These are phyloP conservation scores for Rhodotorula sp. DNA, from an alignment of 1,284 basidiomycete species.

Conservation along the genomic window DNA sequence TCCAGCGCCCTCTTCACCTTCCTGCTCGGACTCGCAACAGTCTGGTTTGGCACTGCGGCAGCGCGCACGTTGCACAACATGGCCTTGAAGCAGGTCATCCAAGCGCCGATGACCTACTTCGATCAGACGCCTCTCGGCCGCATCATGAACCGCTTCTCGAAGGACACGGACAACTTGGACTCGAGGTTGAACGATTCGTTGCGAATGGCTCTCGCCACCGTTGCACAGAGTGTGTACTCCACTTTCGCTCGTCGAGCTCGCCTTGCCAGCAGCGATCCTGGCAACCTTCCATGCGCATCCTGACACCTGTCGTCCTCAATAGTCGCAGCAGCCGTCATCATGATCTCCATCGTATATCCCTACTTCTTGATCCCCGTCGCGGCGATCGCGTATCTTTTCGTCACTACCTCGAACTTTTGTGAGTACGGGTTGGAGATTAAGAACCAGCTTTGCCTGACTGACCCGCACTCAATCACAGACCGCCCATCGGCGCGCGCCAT, in stretches of 20 bases:
- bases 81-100: conserved; percentile 60
- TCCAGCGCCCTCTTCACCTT: conserved; percentile 62
- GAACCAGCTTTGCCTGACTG: not conserved
- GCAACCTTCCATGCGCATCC: conserved; percentile 48
- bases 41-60: conserved; percentile 39
- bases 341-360: conserved; percentile 53
- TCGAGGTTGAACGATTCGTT: conserved; percentile 49
- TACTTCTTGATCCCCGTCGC: conserved; percentile 55
- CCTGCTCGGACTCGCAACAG: conserved; percentile 46
- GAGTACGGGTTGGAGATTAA: not conserved
- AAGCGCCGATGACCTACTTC: conserved; percentile 67
- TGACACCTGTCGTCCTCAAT: not conserved
- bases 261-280: too few species aligned
- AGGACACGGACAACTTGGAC: conserved; percentile 54
- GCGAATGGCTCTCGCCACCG: conserved; percentile 39
- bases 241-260: conserved; percentile 59
- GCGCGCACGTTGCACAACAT: conserved; percentile 47
- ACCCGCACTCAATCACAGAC: conserved; percentile 55
- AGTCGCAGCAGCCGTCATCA: conserved; percentile 9
- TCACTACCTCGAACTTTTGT: conserved; percentile 7
- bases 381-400: conserved; percentile 52
- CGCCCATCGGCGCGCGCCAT: conserved; percentile 66
- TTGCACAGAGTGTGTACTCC: conserved; percentile 55
- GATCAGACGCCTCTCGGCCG: conserved; percentile 66
- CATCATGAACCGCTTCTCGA: conserved; percentile 56